Evolutionary conservation across 2,329 filamentous ascomycete genomes (phyloP), one percentile per base, ranked within the genome.

Genomic region (Hymenoscyphus repandus): DNA sequence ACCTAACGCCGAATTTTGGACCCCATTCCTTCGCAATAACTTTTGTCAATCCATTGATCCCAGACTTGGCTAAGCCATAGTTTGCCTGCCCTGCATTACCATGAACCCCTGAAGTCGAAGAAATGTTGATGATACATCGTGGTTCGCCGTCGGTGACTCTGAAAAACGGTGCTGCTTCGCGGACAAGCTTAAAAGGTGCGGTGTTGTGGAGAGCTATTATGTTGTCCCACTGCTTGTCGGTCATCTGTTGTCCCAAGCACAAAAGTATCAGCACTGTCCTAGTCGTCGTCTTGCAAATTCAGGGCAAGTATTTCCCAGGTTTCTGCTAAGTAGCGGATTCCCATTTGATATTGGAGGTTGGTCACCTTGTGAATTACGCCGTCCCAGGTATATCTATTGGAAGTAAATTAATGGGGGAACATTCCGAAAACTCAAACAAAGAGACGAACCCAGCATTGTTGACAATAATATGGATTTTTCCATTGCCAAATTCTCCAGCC

Each of bases 21-120:
- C 90, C 90, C 90, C 90, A 95, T 73, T 96, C 85, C 72, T 95
- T 95, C 2, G 90, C 89, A 64, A 95, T 89, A 1, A 89, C 90
- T 74, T 93, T 95, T 52, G 86, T 91, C 51, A 95, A 77, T 5
- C 90, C 90, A 10, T 80, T 80, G 12, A 95, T 81, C 41, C 88
- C 90, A 2, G 90, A 87, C 74, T 95, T 95, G 48, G 88, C 90
- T 43, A 91, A 74, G 33, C 86, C 79, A 69, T 95, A 95, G 75
- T 95, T 96, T 61, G 86, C 82, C 74, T 95, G 90, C n/a, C 90
- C 90, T 6, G 89, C 87, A 66, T 95, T 95, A 49, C 90, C 90
- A 68, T 95, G 82, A 11, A 93, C 74, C 47, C 90, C 90, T 31
- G 81, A 88, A 1, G 90, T 95, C 47, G 82, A 88, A 49, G 82